Evolutionary conservation across 2,329 filamentous ascomycete species (phyloP).

Genomic region (Leptosphaerulina australis): DNA sequence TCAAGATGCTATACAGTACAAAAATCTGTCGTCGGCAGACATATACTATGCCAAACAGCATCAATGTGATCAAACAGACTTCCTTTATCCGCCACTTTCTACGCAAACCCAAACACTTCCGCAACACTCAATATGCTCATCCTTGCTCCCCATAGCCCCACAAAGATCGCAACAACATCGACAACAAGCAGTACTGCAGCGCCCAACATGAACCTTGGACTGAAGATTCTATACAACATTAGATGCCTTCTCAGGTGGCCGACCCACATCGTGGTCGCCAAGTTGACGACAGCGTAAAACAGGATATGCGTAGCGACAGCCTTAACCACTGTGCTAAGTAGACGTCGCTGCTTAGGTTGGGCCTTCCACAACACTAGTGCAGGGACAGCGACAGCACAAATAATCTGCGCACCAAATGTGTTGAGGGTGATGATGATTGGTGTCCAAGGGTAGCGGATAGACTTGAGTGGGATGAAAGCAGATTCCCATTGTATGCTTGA

Average conservation of each 20-base stretch:
- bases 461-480: constrained; percentile 86
- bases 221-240: constrained; percentile 96
- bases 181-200: constrained; percentile 73
- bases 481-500: constrained; percentile 94
- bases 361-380: constrained; percentile 89
- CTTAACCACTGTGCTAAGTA: constrained; percentile 73
- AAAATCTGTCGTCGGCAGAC: neutral
- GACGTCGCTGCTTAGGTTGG: constrained; percentile 67
- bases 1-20: neutral
- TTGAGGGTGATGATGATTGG: constrained; percentile 83
- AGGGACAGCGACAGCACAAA: constrained; percentile 79
- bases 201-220: constrained; percentile 86
- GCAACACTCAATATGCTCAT: constrained; percentile 78
- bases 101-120: constrained; percentile 76
- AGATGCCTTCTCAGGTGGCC: constrained; percentile 86
- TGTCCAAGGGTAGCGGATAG: constrained; percentile 86
- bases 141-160: constrained; percentile 76
- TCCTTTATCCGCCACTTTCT: neutral
- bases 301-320: constrained; percentile 76
- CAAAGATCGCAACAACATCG: constrained; percentile 72
- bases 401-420: constrained; percentile 85
- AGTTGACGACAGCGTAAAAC: constrained; percentile 80
- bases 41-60: neutral
- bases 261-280: constrained; percentile 90
- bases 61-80: neutral